Evolutionary conservation across 192 early-diverging fungal species (phyloP).

Genomic region (Podila horticola): DNA sequence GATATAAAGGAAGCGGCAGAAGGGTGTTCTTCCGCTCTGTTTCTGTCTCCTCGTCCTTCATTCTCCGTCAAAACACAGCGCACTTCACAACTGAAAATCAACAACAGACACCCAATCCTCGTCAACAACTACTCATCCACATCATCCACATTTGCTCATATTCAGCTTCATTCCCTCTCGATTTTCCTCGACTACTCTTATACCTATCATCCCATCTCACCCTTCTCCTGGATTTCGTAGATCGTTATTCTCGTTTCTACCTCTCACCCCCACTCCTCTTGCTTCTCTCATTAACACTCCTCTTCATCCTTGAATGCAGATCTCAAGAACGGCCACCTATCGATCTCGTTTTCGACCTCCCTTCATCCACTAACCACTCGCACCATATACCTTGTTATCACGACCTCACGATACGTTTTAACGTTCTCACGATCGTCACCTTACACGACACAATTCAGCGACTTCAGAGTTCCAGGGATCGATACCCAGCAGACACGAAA

Average conservation of each 20-base stretch:
- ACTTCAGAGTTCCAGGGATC: neutral
- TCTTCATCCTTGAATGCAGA: too few relatives aligned
- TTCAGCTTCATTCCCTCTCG: neutral
- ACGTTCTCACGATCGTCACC: neutral
- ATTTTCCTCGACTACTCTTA: too few relatives aligned
- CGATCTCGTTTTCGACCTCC: too few relatives aligned
- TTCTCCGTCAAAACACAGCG: neutral
- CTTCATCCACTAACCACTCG: too few relatives aligned
- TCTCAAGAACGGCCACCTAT: too few relatives aligned
- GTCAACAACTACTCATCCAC: neutral
- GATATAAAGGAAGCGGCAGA: too few relatives aligned
- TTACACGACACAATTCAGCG: neutral
- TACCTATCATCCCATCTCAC: neutral
- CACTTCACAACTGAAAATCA: too few relatives aligned
- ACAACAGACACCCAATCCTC: neutral
- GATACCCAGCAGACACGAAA: neutral
- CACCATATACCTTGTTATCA: too few relatives aligned
- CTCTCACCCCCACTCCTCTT: too few relatives aligned
- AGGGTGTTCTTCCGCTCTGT: neutral
- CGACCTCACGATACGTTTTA: too few relatives aligned
- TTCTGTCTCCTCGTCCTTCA: slow-evolving; percentile 1
- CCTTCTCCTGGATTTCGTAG: neutral
- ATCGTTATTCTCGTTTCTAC: too few relatives aligned
- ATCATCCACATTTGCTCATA: neutral
- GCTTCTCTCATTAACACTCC: too few relatives aligned